Evolutionary conservation across 148 eudicot species (phyloP), one percentile per base, ranked within the genome.

Genomic region (Vaccinium macrocarpon): DNA sequence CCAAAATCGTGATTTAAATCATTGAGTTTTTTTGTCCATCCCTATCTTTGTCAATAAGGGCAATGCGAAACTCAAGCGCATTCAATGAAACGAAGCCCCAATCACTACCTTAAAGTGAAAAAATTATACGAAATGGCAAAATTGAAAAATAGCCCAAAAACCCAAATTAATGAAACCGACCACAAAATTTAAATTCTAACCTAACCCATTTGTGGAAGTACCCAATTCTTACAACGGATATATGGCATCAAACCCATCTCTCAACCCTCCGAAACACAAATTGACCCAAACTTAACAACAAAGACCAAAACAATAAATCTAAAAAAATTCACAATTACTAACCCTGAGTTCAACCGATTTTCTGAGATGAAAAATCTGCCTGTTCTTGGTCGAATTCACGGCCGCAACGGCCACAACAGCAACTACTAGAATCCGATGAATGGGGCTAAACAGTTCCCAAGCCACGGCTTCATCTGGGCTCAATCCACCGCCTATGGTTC

Each of bases 371-470:
- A 10, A 23, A 86, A 96, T 91, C 91, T 91, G 82, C 21, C 85
- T 87, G 87, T 91, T 87, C 87, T 91, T 94, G 80, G 86, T 86
- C n/a, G 87, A 90, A 14, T 90, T 88, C 6, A 87, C 88, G 0
- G 88, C 89, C 0, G 99, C 98, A 14, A 90, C 93, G 9, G 98
- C 98, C 1, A 91, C 90, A 9, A 93, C 90, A 3, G 97, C 97
- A 10, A 94, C 95, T 15, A 91, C 84, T 5, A 96, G 84, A 79
- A 94, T 87, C 74, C 99, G 86, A 4, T 96, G 95, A 73, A 96
- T 90, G 5, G 99, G 99, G 81, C 87, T 93, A 46, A 96, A 94
- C 15, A 96, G 89, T 80, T 91, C 94, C 99, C 98, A 96, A 55
- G 91, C 92, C 49, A 92, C 83, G 0, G 94, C 94, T 83, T 94